Conservation (phyloP, 202 grass and related monocot genomes). For the Panicum virgatum region DNA sequence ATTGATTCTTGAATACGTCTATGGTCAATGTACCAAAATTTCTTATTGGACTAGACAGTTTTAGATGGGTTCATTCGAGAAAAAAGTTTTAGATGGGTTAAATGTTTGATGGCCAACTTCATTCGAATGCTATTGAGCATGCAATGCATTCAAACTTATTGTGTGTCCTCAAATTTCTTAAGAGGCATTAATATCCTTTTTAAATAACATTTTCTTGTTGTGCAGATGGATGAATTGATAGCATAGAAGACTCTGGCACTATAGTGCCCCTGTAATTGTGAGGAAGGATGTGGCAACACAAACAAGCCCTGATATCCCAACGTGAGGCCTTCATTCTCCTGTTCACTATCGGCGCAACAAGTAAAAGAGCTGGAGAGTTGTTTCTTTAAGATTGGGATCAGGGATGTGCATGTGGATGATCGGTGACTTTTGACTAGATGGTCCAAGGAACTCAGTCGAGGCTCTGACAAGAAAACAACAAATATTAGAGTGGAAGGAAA, state of each 20-base stretch:
- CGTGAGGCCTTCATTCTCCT: slow-evolving; percentile 34
- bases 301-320: slow-evolving; percentile 61
- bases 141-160: slow-evolving; percentile 10
- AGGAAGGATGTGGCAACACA: slow-evolving; percentile 63
- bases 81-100: too few relatives aligned
- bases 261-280: slow-evolving; percentile 18
- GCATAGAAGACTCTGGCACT: slow-evolving; percentile 26
- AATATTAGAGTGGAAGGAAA: slow-evolving; percentile 76
- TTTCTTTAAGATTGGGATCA: slow-evolving; percentile 63
- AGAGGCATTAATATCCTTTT: background rate
- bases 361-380: slow-evolving; percentile 54
- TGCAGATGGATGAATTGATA: slow-evolving; percentile 45
- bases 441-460: slow-evolving; percentile 28
- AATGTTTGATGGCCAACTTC: slow-evolving; percentile 14
- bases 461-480: slow-evolving; percentile 43
- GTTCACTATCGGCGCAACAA: slow-evolving; percentile 34
- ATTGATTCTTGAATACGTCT: background rate
- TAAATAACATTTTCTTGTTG: slow-evolving; percentile 16
- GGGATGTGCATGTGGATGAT: slow-evolving; percentile 66
- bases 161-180: slow-evolving; percentile 26
- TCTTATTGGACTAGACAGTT: background rate
- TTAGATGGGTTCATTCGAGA: too few relatives aligned
- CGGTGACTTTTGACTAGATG: slow-evolving; percentile 66
- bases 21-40: background rate
- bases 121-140: slow-evolving; percentile 9